phyloP scores from a whole-genome alignment of 176 grass and related monocot species.

The Phyllostachys edulis region DNA sequence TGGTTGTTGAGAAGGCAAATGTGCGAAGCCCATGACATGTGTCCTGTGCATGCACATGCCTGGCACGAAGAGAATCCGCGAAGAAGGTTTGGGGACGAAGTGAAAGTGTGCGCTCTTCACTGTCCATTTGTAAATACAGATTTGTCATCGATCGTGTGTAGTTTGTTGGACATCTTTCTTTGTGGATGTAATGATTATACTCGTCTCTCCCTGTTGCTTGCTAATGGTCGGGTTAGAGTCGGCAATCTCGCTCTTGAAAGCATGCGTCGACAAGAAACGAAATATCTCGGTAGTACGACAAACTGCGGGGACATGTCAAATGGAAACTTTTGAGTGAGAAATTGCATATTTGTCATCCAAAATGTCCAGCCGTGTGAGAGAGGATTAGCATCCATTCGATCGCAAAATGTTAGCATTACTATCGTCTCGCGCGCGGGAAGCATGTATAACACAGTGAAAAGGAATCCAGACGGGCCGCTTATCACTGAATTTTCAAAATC shows the following conservation, averaged over 20 bases:
- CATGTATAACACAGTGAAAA: no score
- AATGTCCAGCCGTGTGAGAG: neutral
- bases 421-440: neutral
- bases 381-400: neutral
- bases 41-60: conserved; percentile 35
- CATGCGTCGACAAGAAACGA: neutral
- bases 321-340: neutral
- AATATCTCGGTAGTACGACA: conserved; percentile 23
- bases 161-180: conserved; percentile 23
- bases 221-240: conserved; percentile 10
- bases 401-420: neutral
- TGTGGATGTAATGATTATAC: conserved; percentile 32
- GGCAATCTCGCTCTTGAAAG: conserved; percentile 13
- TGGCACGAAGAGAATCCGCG: neutral
- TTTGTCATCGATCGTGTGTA: conserved; percentile 19
- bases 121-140: conserved; percentile 6
- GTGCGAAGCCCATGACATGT: conserved; percentile 8
- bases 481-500: no score
- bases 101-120: conserved; percentile 32
- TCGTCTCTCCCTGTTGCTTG: neutral
- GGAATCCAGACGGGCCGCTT: no score
- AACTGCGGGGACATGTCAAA: no score
- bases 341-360: neutral
- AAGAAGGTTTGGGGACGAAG: conserved; percentile 10
- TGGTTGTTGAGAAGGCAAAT: conserved; percentile 43